Evolutionary conservation across 2,329 filamentous ascomycete genomes (phyloP), one percentile per base, ranked within the genome.

Genomic region (Malbranchea cinnamomea): DNA sequence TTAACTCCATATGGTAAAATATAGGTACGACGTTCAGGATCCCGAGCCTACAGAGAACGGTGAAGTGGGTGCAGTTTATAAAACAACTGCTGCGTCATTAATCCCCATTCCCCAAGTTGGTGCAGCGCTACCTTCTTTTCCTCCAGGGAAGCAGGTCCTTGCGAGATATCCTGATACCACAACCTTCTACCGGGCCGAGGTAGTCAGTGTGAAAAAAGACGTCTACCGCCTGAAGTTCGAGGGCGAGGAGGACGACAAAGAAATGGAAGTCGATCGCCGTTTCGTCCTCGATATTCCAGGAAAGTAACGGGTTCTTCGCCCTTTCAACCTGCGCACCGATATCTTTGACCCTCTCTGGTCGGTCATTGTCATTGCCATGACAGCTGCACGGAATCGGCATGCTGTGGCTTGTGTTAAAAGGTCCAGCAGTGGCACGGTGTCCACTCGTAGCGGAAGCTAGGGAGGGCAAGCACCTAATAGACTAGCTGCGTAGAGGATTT

Each of bases 121-220:
- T 2, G 59, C 77, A 10, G 56, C 65, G 3, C 63, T 78, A 23
- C 67, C 78, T 34, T 70, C 78, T 20, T 72, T 68, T 41, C 45
- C 63, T 5, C 56, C 68, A 22, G 77, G 78, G 25, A 80, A 77
- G 48, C 69, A 73, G 26, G 80, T 87, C 6, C 60, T 87, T 34
- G 81, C 81, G 0, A 60, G 83, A 34, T 89, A 89, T 46, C 81
- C 81, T 0, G 75, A 83, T 43, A 87, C 81, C 1, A 85, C 81
- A 1, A 85, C 79, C 0, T 87, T 89, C 44, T 89, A 89, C 51
- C 75, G 79, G 48, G 81, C 81, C 1, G 78, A 84, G 42, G 80
- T 87, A 6, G 78, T 81, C 55, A 74, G 74, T 20, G 70, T 62
- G 61, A 75, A 57, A 44, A 65, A 62, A 39, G 58, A 61, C 26